Evolutionary conservation across 2,329 filamentous ascomycete genomes (phyloP), one percentile per base, ranked within the genome.

Genomic region (Cercospora zeae-maydis): DNA sequence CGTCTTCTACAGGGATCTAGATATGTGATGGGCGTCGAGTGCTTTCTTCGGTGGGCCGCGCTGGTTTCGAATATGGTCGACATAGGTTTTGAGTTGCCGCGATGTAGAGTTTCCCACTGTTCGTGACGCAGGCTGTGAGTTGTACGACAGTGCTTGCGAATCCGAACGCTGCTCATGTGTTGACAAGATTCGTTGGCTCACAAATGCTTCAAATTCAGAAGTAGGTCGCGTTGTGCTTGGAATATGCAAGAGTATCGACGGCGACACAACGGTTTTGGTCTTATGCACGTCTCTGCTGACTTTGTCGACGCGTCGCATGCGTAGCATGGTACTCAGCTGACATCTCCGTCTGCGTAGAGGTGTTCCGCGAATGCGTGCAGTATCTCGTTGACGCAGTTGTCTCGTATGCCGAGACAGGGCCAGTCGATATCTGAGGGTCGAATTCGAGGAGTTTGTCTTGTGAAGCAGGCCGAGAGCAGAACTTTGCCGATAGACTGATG

Each of bases 11-110:
- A 37, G 13, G n/a, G 30, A 36, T 16, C 33, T 31, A 21, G 21
- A 14, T 39, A 30, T 33, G 16, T 4, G 30, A n/a, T 39, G 57
- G 19, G 34, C 13, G n/a, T 39, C 11, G 21, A 49, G 30, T 13
- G 51, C 2, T 34, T 13, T 47, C 11, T 33, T 56, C 7, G 47
- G 33, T 42, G 58, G 58, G 42, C 58, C 45, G 19, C 63, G 57
- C 39, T 61, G 58, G 24, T 53, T 39, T 16, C 63, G 61, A 34
- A 66, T 58, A 19, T 66, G 54, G 16, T 66, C 63, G 11, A 66
- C 58, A 47, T 66, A 66, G n/a, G 61, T 66, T 24, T 55, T 57
- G 33, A 54, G 49, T 11, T 39, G 60, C 24, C 19, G 39, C 34
- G 37, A 33, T 6, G 16, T 27, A 27, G n/a, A n/a, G 14, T 16